Evolutionary conservation across 495 filamentous ascomycete genomes (phyloP), one percentile per base, ranked within the genome.

Genomic region (Choiromyces venosus): DNA sequence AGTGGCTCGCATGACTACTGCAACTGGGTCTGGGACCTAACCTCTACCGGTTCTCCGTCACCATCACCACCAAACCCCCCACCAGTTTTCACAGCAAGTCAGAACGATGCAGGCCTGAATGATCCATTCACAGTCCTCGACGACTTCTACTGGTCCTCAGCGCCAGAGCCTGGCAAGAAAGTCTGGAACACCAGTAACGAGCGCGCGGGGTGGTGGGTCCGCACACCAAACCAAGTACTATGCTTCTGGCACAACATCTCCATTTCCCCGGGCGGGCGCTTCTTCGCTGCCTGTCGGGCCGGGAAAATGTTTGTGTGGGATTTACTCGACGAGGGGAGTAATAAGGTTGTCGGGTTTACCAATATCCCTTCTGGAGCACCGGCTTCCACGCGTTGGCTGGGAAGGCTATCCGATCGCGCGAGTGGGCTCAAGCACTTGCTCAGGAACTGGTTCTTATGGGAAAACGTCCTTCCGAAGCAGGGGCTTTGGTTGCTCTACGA

Each of bases 271-370:
- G 75, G 71, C 19, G 68, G 68, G 8, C 68, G 70, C 29, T 75
- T 69, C 35, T 81, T 81, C 39, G 79, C 79, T n/a, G 79, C 74
- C 14, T 78, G 72, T 6, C 67, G 79, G 21, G 67, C 79, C 4
- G 79, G 79, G 29, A 81, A 75, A 61, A 75, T 81, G 79, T 81
- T 81, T 74, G 70, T 81, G 21, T 81, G 79, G 79, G 73, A 81
- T 66, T 65, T 81, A 33, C 8, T 21, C 21, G 39, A 66, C 12
- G 61, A 25, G 1, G 64, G 61, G 37, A 5, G 21, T n/a, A 79
- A 70, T 14, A 70, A 71, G 18, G 69, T 75, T 37, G 38, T 74
- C 19, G 78, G 78, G 37, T 80, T 77, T 33, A n/a, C 52, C 18
- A 74, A 76, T 42, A 33, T 46, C 4, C 33, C 21, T 4, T 4